Evolutionary conservation across 176 grass and related monocot genomes (phyloP).

Genomic region (Oryza punctata): DNA sequence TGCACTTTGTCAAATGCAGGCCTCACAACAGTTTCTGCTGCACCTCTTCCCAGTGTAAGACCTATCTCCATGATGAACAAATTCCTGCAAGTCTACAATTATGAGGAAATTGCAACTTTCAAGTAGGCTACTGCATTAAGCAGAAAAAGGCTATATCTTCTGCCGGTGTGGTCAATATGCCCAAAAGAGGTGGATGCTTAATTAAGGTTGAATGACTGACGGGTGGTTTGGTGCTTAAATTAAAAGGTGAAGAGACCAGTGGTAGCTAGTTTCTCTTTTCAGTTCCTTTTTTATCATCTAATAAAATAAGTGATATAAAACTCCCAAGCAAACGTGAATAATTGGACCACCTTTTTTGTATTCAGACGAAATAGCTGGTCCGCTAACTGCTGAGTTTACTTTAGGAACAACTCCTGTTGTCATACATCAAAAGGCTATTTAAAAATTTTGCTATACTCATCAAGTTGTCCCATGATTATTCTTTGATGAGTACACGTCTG

Average conservation of each 20-base stretch:
- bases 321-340: neutral
- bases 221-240: neutral
- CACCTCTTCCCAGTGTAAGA: neutral
- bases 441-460: neutral
- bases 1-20: conserved; percentile 23
- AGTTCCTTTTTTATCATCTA: neutral
- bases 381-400: neutral
- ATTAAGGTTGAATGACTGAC: neutral
- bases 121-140: neutral
- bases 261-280: neutral
- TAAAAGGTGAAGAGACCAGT: neutral
- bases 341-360: neutral
- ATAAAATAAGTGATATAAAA: conserved; percentile 1
- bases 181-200: neutral
- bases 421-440: neutral
- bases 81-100: neutral
- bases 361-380: conserved; percentile 1
- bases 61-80: neutral
- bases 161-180: neutral
- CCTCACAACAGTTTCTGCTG: conserved; percentile 5
- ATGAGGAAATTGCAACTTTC: neutral
- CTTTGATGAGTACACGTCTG: neutral
- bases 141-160: neutral
- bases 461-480: neutral
- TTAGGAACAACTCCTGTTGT: neutral